Evolutionary conservation across 208 protist genomes (phyloP).

Genomic region (Acanthamoeba culbertsoni): DNA sequence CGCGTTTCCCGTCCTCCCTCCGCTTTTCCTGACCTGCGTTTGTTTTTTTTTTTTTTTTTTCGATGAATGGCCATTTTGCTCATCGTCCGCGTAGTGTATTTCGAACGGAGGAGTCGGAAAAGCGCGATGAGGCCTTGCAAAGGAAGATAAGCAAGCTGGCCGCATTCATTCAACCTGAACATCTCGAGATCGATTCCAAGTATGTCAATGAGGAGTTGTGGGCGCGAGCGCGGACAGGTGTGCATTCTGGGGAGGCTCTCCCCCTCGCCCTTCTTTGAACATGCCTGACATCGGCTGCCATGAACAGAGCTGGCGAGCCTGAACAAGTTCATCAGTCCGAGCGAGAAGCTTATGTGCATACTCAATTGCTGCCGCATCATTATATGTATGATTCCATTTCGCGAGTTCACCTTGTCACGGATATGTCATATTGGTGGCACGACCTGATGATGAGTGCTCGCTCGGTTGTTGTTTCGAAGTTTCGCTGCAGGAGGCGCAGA

Average conservation of each 20-base stretch:
- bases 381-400: conserved; percentile 14
- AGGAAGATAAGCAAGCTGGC: conserved; percentile 5
- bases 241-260: too few species aligned
- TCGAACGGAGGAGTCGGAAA: neutral
- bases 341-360: conserved; percentile 60
- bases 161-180: conserved; percentile 20
- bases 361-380: conserved; percentile 53
- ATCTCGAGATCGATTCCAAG: conserved; percentile 30
- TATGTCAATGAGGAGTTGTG: conserved; percentile 25
- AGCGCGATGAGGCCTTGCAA: neutral
- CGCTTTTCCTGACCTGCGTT: neutral
- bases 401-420: neutral
- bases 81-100: too few species aligned
- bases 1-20: neutral
- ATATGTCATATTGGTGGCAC: neutral
- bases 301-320: conserved; percentile 27
- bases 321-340: conserved; percentile 36
- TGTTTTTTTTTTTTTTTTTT: neutral
- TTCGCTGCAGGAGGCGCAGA: conserved; percentile 53
- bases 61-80: neutral
- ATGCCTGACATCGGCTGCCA: neutral
- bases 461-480: neutral
- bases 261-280: neutral
- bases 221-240: neutral
- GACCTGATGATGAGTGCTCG: neutral